Evolutionary conservation across 2,329 filamentous ascomycete species (phyloP), one percentile per base, ranked within the genome.

Genomic region (Trichoderma citrinoviride): DNA sequence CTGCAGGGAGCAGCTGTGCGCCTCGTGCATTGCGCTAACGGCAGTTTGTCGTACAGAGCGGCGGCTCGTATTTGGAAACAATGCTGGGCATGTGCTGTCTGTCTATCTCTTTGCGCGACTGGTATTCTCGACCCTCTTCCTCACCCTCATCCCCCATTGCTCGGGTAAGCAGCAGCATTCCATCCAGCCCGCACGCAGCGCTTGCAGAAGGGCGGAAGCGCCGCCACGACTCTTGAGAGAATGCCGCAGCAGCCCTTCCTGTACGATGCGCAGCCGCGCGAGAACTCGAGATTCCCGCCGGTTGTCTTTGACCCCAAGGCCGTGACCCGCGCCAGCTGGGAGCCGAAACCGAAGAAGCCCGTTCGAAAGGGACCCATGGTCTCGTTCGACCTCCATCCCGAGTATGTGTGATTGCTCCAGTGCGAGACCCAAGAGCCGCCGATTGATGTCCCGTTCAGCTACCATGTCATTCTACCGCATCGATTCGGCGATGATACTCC

Each of bases 301-400:
- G 80, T 72, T 72, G 79, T 75, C n/a, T 96, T 96, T 77, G 93
- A 97, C 72, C 93, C 94, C 55, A 96, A 93, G 76, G 90, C 91
- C 66, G 85, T 93, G 55, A 93, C 92, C 23, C 85, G 92, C 73
- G 90, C 91, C 67, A 94, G 90, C 78, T 91, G 86, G 81, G 80
- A 87, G 72, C 84, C 86, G 14, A 85, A 86, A 61, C 80, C 85
- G 46, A 81, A 78, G 27, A 88, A 83, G 72, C 82, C 85, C 47
- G 89, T 90, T 81, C 84, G 83, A 50, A 82, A 90, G 61, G 93
- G 92, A 0, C 93, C 92, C 14, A 79, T 96, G 68, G 79, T 97
- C 68, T 85, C 90, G 66, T 90, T 97, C 81, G 95, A 96, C 76
- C 84, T 86, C 65, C 93, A 97, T 76, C 93, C 93, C 1, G 93